Evolutionary conservation across 805 yeast species (phyloP), one percentile per base, ranked within the genome.

Genomic region (Metschnikowia baotianmanensis): DNA sequence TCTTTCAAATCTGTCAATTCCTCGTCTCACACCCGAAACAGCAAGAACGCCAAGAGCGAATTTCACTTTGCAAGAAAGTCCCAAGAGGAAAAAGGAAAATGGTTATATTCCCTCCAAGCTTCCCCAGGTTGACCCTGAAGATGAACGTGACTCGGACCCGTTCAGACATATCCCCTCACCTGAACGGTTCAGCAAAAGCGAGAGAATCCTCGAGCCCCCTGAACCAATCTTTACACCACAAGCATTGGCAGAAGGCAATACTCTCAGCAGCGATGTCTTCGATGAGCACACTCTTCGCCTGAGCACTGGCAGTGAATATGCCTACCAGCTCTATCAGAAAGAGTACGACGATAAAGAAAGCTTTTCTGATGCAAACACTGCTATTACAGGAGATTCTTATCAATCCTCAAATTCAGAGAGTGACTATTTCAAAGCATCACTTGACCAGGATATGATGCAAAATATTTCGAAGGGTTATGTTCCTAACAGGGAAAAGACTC

Each of bases 401-500:
- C 57, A 56, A 32, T 41, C 55, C 5, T 51, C 57, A 8, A 54
- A 43, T 20, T 31, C 36, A 16, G 66, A 61, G 33, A 56, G 65
- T 31, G 71, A 69, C 3, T 73, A 74, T 34, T 69, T 65, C 45
- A 70, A 73, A 6, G 64, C 67, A 18, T 70, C 72, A 1, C 70
- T 74, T 41, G 78, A 71, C 49, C 69, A 72, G 2, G 66, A 73
- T 31, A 64, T 71, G 48, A 73, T 72, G 74, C 59, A 69, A 34
- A 66, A 71, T 58, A 63, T 63, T 52, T 62, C 55, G 28, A 57
- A 55, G 39, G 69, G 67, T 1, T 69, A 55, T 42, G 54, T 61
- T n/a, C 86, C 86, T 8, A 74, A 79, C 37, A 78, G 87, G 53
- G 83, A 83, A 49, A 82, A 82, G 54, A 77, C 86, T 2, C 73